Evolutionary conservation across 768 basidiomycete species (phyloP).

Genomic region (Rossbeevera mucosa): DNA sequence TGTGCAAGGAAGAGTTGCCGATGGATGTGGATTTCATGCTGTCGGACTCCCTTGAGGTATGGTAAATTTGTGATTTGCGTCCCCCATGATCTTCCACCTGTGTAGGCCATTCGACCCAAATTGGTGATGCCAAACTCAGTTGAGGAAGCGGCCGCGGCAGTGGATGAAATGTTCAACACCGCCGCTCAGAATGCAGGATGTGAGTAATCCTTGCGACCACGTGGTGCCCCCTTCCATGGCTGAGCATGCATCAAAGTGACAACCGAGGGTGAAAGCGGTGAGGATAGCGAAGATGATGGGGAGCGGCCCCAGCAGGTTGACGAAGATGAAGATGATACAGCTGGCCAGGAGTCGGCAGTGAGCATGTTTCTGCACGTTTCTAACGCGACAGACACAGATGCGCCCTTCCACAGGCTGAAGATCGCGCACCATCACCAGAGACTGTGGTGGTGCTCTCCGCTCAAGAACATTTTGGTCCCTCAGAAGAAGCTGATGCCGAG

Average conservation of each 20-base stretch:
- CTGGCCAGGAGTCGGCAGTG: slow-evolving; percentile 51
- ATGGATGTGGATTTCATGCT: slow-evolving; percentile 99
- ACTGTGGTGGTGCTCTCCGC: slow-evolving; percentile 64
- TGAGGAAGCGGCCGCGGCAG: slow-evolving; percentile 81
- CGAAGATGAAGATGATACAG: slow-evolving; percentile 58
- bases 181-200: slow-evolving; percentile 57
- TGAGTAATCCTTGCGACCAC: slow-evolving; percentile 29
- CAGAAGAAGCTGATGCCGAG: slow-evolving; percentile 86
- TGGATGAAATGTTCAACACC: slow-evolving; percentile 83
- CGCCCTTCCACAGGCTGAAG: slow-evolving; percentile 38
- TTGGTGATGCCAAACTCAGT: slow-evolving; percentile 63
- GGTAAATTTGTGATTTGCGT: slow-evolving; percentile 6
- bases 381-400: not conserved
- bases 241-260: slow-evolving; percentile 27
- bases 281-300: slow-evolving; percentile 49
- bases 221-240: slow-evolving; percentile 1
- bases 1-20: slow-evolving; percentile 85
- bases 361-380: slow-evolving; percentile 18
- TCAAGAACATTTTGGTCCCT: slow-evolving; percentile 74
- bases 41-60: slow-evolving; percentile 87
- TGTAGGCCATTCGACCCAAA: slow-evolving; percentile 83
- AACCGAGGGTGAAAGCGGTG: slow-evolving; percentile 39
- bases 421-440: slow-evolving; percentile 82
- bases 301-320: slow-evolving; percentile 46
- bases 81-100: not conserved